Evolutionary conservation across 2,329 filamentous ascomycete species (phyloP).

Genomic region (Tympanopsis confertula): DNA sequence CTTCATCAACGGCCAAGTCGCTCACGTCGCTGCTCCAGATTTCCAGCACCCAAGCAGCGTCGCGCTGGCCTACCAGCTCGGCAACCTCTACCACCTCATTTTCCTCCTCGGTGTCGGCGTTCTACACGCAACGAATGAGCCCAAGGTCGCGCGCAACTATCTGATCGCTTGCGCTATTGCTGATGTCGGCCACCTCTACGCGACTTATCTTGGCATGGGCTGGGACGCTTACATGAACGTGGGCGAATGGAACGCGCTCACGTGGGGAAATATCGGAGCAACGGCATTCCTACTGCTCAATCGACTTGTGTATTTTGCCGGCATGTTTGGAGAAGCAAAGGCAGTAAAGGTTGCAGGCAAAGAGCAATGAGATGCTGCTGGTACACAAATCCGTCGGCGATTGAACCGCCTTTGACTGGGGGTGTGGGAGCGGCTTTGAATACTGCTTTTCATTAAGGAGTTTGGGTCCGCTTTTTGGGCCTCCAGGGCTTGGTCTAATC

Average conservation of each 20-base stretch:
- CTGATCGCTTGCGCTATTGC: conserved; percentile 15
- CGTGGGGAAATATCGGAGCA: conserved; percentile 13
- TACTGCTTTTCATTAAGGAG: no score
- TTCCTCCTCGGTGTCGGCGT: conserved; percentile 53
- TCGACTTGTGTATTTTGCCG: background rate
- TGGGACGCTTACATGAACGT: conserved; percentile 11
- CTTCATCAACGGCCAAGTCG: conserved; percentile 54
- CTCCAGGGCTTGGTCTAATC: no score
- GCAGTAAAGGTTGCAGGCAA: no score
- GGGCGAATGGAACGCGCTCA: conserved; percentile 14
- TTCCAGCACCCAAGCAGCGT: conserved; percentile 31
- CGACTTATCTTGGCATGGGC: conserved; percentile 15
- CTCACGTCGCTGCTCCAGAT: conserved; percentile 18
- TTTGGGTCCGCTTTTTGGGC: no score
- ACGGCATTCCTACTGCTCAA: conserved; percentile 9
- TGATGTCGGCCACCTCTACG: conserved; percentile 21
- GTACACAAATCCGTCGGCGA: no score
- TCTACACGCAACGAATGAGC: conserved; percentile 51
- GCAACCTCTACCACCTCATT: conserved; percentile 58
- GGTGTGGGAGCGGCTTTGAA: no score
- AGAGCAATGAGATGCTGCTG: no score
- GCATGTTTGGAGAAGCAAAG: background rate
- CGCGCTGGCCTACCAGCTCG: conserved; percentile 55
- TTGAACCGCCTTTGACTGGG: no score
- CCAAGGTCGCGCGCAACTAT: conserved; percentile 34